Percentiles rank a stretch among this genome's conserved stretches.
Evolutionary conservation across 495 filamentous ascomycete genomes (phyloP).

Genomic region (Rusavskia elegans): DNA sequence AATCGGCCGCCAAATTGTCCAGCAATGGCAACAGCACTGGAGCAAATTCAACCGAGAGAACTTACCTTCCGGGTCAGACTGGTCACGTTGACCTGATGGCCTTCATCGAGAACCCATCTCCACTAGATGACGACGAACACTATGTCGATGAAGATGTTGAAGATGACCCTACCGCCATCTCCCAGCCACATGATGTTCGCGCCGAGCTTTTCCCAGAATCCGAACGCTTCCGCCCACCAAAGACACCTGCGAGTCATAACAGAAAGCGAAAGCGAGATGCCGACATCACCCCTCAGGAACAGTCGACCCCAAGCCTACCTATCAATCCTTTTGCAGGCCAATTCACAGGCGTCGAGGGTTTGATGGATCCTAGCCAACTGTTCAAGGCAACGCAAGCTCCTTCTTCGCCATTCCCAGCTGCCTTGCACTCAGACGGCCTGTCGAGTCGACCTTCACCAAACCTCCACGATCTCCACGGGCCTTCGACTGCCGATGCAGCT

Average conservation of each 20-base stretch:
- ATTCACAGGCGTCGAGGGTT: slow-evolving; percentile 23
- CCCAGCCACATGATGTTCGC: slow-evolving; percentile 13
- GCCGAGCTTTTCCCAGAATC: slow-evolving; percentile 34
- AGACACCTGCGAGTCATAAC: slow-evolving; percentile 26
- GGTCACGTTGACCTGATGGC: slow-evolving; percentile 33
- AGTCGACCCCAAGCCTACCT: slow-evolving; percentile 24
- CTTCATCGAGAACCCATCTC: slow-evolving; percentile 19
- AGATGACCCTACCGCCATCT: slow-evolving; percentile 20
- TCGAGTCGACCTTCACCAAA: slow-evolving; percentile 39
- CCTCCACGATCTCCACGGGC: slow-evolving; percentile 25
- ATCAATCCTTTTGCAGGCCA: slow-evolving; percentile 30
- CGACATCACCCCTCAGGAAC: slow-evolving; percentile 10
- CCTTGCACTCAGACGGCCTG: slow-evolving; percentile 21
- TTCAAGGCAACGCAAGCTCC: slow-evolving; percentile 36
- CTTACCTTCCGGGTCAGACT: slow-evolving; percentile 28
- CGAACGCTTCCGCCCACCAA: slow-evolving; percentile 27
- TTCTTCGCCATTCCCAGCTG: slow-evolving; percentile 31
- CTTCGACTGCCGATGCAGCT: slow-evolving; percentile 19
- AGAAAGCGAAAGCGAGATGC: slow-evolving; percentile 20
- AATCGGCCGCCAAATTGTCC: slow-evolving; percentile 9
- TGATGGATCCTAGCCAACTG: slow-evolving; percentile 33
- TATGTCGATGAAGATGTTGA: slow-evolving; percentile 12
- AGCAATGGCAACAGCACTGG: slow-evolving; percentile 10
- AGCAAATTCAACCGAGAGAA: slow-evolving; percentile 23
- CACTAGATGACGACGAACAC: slow-evolving; percentile 8